Evolutionary conservation across 805 yeast species (phyloP).

Genomic region (Candida verbasci): DNA sequence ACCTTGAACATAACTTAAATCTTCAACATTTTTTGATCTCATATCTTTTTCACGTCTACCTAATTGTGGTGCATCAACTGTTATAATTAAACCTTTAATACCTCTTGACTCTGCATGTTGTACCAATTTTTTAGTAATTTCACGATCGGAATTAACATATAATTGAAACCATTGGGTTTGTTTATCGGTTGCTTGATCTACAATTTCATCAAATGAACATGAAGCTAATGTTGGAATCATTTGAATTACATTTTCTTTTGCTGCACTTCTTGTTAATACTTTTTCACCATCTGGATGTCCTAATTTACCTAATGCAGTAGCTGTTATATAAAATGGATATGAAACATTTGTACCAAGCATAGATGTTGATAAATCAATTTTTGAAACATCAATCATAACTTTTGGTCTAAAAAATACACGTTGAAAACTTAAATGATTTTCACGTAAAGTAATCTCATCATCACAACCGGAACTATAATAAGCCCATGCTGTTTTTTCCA

Average conservation of each 20-base stretch:
- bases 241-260: conserved; percentile 63
- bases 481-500: conserved; percentile 81
- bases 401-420: conserved; percentile 84
- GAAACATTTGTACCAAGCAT: conserved; percentile 68
- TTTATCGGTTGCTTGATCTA: conserved; percentile 57
- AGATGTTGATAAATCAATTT: conserved; percentile 63
- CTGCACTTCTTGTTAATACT: conserved; percentile 80
- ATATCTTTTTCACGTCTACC: conserved; percentile 90
- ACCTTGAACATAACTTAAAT: conserved; percentile 43
- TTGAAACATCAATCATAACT: conserved; percentile 74
- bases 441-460: conserved; percentile 86
- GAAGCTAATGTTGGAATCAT: conserved; percentile 94
- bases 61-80: conserved; percentile 89
- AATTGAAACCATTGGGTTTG: conserved; percentile 89
- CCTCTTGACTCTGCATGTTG: conserved; percentile 70
- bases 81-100: conserved; percentile 76
- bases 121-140: conserved; percentile 57
- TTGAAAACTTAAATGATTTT: conserved; percentile 87
- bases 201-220: conserved; percentile 81
- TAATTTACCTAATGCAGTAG: conserved; percentile 87
- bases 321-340: conserved; percentile 85
- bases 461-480: conserved; percentile 90
- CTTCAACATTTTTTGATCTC: conserved; percentile 55
- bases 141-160: conserved; percentile 75
- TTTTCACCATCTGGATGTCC: conserved; percentile 94